A percentile compares a stretch with the other conserved stretches of the same genome.
Evolutionary conservation across 257 asterid genomes (phyloP).

Genomic region (Rhazya stricta): DNA sequence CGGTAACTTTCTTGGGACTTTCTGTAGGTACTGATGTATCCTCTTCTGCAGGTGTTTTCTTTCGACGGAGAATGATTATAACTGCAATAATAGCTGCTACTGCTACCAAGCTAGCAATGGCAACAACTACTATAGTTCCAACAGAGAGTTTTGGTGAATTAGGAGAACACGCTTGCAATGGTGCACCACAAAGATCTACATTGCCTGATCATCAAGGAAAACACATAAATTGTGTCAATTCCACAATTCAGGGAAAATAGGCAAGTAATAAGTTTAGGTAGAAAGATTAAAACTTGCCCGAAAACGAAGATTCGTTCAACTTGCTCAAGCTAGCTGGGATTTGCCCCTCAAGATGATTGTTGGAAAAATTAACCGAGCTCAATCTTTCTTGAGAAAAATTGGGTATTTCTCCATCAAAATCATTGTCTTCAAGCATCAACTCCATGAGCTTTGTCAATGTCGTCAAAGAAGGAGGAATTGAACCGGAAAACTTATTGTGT

Average conservation of each 20-base stretch:
- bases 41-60: conserved; percentile 15
- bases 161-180: conserved; percentile 43
- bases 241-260: background rate
- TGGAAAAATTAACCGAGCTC: conserved; percentile 35
- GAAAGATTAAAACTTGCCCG: conserved; percentile 28
- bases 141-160: conserved; percentile 26
- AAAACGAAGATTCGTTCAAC: conserved; percentile 36
- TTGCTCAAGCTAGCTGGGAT: conserved; percentile 48
- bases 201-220: conserved; percentile 42
- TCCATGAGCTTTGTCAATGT: conserved; percentile 48
- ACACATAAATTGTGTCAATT: background rate
- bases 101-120: conserved; percentile 36
- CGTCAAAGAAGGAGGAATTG: conserved; percentile 46
- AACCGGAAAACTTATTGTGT: conserved; percentile 48
- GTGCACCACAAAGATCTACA: conserved; percentile 59
- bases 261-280: too few species aligned
- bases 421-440: conserved; percentile 51
- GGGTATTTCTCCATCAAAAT: conserved; percentile 56
- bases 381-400: conserved; percentile 31
- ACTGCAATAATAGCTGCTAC: conserved; percentile 37
- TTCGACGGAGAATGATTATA: conserved; percentile 38
- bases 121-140: conserved; percentile 27
- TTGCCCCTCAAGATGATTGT: conserved; percentile 52
- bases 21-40: conserved; percentile 4
- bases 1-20: background rate